Conservation (phyloP, 2,329 filamentous ascomycete genomes). For the Cercospora zeae-maydis region DNA sequence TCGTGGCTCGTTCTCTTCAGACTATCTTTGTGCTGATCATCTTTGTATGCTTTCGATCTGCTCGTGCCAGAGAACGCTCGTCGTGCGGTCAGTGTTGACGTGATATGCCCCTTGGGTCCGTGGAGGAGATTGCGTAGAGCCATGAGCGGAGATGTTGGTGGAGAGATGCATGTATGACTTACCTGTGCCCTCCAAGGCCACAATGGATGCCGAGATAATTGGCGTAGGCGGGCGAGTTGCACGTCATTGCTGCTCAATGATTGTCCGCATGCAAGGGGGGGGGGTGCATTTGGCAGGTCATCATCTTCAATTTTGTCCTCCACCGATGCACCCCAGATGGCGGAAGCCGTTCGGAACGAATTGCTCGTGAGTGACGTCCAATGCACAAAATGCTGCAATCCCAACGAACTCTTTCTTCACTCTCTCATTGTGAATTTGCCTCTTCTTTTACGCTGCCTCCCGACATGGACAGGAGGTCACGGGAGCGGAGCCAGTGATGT, state of each 20-base stretch:
- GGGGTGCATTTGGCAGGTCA: too few relatives aligned
- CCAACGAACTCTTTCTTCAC: too few relatives aligned
- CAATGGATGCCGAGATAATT: neutral
- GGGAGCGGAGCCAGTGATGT: neutral
- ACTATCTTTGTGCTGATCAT: slow-evolving; percentile 3
- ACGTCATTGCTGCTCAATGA: neutral
- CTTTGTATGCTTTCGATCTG: neutral
- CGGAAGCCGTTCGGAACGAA: neutral
- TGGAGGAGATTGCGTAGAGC: neutral
- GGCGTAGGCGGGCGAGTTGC: neutral
- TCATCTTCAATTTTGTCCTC: too few relatives aligned
- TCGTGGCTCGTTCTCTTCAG: neutral
- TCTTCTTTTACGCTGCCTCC: too few relatives aligned
- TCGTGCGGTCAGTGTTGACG: neutral
- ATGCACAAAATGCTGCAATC: neutral
- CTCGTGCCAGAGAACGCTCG: neutral
- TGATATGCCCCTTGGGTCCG: neutral
- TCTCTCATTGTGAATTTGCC: too few relatives aligned
- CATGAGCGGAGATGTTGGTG: neutral
- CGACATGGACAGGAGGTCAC: too few relatives aligned
- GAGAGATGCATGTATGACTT: neutral
- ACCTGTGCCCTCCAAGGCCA: neutral
- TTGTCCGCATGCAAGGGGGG: neutral
- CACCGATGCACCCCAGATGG: neutral
- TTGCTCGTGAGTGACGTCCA: neutral